Percentiles rank a stretch among this genome's conserved stretches.
phyloP scores from a whole-genome alignment of 352 stramenopile genomes.

The Lagenidium giganteum region DNA sequence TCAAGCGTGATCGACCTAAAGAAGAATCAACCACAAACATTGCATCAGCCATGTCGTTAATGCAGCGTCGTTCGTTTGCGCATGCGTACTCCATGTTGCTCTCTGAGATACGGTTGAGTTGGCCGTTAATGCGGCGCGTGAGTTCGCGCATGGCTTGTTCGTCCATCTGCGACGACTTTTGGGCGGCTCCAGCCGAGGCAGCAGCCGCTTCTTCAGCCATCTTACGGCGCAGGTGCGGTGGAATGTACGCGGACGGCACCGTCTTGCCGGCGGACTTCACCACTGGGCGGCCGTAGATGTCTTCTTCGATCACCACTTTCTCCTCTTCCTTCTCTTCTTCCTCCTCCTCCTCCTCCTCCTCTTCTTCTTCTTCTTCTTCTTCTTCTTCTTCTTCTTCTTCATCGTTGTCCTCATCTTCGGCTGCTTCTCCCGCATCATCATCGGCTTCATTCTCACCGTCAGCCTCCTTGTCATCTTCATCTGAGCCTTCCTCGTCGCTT shows the following conservation, averaged over 20 bases:
- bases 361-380: constrained; percentile 3
- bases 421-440: constrained; percentile 9
- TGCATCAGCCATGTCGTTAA: too few species aligned
- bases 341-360: constrained; percentile 10
- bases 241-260: constrained; percentile 77
- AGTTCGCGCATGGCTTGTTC: constrained; percentile 67
- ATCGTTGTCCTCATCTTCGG: constrained; percentile 1
- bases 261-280: constrained; percentile 43
- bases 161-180: constrained; percentile 53
- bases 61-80: too few species aligned
- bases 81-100: constrained; percentile 91
- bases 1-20: constrained; percentile 61
- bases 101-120: constrained; percentile 90
- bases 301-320: constrained; percentile 50
- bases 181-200: constrained; percentile 14
- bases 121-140: constrained; percentile 77
- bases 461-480: constrained; percentile 12
- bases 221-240: constrained; percentile 80
- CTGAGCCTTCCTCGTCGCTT: constrained; percentile 17
- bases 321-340: constrained; percentile 21
- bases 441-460: constrained; percentile 13
- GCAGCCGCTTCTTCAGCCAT: constrained; percentile 38
- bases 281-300: constrained; percentile 81
- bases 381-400: constrained; percentile 6
- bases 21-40: constrained; percentile 5